Percentiles rank a stretch among this genome's conserved stretches.
Evolutionary conservation across 352 stramenopile species (phyloP).

Genomic region (Globisporangium splendens): DNA sequence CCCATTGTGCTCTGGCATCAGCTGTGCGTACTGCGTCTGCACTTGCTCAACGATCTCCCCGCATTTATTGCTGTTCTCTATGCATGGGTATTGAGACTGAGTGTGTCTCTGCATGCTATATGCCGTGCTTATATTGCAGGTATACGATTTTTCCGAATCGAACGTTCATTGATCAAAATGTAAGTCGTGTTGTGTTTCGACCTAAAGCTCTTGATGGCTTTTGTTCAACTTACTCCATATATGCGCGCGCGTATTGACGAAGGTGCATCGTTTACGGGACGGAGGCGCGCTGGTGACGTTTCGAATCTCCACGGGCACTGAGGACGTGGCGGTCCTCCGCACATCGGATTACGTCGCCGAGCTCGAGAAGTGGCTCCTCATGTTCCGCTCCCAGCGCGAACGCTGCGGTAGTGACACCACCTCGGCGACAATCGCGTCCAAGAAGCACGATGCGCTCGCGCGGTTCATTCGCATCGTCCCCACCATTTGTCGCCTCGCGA

Average conservation of each 20-base stretch:
- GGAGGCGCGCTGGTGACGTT: conserved; percentile 45
- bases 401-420: conserved; percentile 1
- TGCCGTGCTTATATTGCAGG: conserved; percentile 15
- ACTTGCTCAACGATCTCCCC: neutral
- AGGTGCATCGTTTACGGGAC: conserved; percentile 45
- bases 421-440: conserved; percentile 11
- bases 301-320: conserved; percentile 34
- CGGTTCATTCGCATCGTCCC: conserved; percentile 21
- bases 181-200: conserved; percentile 12
- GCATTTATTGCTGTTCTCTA: neutral
- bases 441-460: conserved; percentile 38
- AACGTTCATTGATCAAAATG: conserved; percentile 62
- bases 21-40: conserved; percentile 27
- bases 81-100: neutral
- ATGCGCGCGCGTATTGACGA: neutral
- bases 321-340: conserved; percentile 37
- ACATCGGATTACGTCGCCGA: conserved; percentile 27
- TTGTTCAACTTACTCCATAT: neutral
- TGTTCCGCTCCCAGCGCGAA: conserved; percentile 25
- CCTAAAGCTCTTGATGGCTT: neutral
- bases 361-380: conserved; percentile 31
- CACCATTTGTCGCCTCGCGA: conserved; percentile 5
- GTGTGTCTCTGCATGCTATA: no score
- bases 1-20: conserved; percentile 52
- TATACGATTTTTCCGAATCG: conserved; percentile 57